Conservation (phyloP, 192 early-diverging fungal species). For the Coemansia sp. region DNA sequence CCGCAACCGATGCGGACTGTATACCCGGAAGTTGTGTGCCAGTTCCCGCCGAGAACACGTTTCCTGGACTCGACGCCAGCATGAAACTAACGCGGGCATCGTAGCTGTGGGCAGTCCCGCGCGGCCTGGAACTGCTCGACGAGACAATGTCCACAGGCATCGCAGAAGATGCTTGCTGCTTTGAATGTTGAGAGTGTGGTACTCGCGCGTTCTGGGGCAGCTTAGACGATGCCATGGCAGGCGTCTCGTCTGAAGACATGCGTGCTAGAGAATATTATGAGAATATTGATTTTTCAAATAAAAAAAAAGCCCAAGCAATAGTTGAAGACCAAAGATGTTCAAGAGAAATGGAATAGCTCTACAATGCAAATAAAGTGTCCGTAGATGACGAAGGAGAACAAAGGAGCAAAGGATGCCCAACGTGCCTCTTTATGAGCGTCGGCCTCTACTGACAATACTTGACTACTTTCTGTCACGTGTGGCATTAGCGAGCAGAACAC, state of each 20-base stretch:
- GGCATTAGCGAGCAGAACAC: neutral
- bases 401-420: neutral
- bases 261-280: neutral
- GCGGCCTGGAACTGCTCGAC: neutral
- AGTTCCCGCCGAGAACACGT: neutral
- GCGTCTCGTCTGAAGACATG: neutral
- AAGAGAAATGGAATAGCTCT: neutral
- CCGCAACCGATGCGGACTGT: neutral
- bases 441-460: neutral
- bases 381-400: neutral
- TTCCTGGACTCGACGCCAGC: conserved; percentile 7
- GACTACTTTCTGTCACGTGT: neutral
- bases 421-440: neutral
- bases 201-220: neutral
- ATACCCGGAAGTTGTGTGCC: neutral
- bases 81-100: conserved; percentile 11
- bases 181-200: neutral
- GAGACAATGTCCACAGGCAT: conserved; percentile 17
- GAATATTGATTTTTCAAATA: neutral
- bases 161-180: neutral
- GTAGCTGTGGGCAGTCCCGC: conserved; percentile 12
- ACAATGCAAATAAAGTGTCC: neutral
- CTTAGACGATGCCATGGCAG: neutral
- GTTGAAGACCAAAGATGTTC: neutral
- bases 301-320: neutral